Evolutionary conservation across 2,329 filamentous ascomycete species (phyloP), one percentile per base, ranked within the genome.

Genomic region (Aureobasidium lini): DNA sequence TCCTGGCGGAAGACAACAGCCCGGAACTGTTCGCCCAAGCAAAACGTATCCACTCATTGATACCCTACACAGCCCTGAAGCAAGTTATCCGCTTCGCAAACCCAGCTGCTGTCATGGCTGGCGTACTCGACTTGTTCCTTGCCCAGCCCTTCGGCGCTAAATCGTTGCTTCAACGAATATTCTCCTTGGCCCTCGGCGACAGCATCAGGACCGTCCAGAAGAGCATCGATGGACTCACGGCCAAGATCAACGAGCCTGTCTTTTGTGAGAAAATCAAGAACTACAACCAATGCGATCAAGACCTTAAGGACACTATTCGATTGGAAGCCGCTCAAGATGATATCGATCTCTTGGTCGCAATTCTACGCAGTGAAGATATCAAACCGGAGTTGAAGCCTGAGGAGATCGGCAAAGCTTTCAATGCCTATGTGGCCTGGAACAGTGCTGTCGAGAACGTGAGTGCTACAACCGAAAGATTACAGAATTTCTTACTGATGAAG

Each of bases 41-140:
- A 4, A 96, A 93, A 75, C 85, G 89, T 62, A 96, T 97, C 56
- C 94, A 99, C 71, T 96, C 92, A 0, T 82, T 97, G 59, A 88
- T 99, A 46, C 94, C 94, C 0, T 99, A 99, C 70, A 88, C 87
- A 0, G 79, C 96, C 50, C 80, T 99, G 71, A 99, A 99, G 77
- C 96, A 97, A 70, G 90, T 96, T 48, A 97, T 99, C 68, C 86
- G 93, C 60, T 90, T 97, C 66, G 91, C 94, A 23, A 99, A 99
- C 67, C 94, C 94, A 2, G 93, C 93, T 0, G 90, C 91, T 6
- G 94, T 99, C 64, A 97, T 99, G 93, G 89, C 88, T n/a, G 88
- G 88, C 18, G 86, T 97, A 46, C 81, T 99, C 23, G 94, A 99
- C 71, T 82, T 99, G 47, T 99, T 99, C 77, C 81, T 97, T 61